phyloP scores from a whole-genome alignment of 495 filamentous ascomycete genomes.

The Xylaria grammica region DNA sequence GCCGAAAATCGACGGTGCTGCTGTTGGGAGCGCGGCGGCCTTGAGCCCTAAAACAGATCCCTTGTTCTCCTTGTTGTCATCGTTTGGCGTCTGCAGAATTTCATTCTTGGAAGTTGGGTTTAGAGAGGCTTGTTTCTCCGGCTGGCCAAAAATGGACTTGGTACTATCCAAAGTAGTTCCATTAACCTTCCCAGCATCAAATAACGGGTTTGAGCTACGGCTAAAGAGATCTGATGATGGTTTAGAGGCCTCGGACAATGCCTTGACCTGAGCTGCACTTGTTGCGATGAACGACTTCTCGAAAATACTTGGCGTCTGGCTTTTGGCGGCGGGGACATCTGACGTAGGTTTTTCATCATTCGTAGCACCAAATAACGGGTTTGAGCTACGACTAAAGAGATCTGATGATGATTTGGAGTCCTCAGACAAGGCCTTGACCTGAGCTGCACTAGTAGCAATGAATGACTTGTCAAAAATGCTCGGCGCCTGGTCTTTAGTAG shows the following conservation, averaged over 20 bases:
- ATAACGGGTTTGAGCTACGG: conserved; percentile 17
- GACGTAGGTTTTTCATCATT: conserved; percentile 27
- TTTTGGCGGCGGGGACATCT: conserved; percentile 24
- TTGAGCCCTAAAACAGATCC: background rate
- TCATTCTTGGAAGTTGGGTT: conserved; percentile 17
- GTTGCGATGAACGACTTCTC: conserved; percentile 24
- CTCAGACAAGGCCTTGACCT: conserved; percentile 7
- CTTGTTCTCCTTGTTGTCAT: background rate
- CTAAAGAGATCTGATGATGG: conserved; percentile 17
- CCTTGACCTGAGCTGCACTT: conserved; percentile 23
- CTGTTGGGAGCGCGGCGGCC: conserved; percentile 19
- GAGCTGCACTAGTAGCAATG: conserved; percentile 7
- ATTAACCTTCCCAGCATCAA: conserved; percentile 22
- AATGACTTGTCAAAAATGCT: conserved; percentile 24
- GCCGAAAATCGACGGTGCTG: conserved; percentile 37
- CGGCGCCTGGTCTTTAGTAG: conserved; percentile 7
- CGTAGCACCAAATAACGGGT: conserved; percentile 12
- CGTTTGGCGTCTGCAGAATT: conserved; percentile 19
- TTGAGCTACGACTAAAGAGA: conserved; percentile 18
- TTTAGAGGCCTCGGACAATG: conserved; percentile 7
- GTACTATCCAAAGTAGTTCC: conserved; percentile 28
- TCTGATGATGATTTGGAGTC: conserved; percentile 28
- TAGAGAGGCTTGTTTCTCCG: conserved; percentile 26
- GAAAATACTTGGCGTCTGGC: conserved; percentile 26
- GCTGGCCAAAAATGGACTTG: conserved; percentile 29